Evolutionary conservation across 202 grass and related monocot genomes (phyloP).

Genomic region (Panicum hallii): DNA sequence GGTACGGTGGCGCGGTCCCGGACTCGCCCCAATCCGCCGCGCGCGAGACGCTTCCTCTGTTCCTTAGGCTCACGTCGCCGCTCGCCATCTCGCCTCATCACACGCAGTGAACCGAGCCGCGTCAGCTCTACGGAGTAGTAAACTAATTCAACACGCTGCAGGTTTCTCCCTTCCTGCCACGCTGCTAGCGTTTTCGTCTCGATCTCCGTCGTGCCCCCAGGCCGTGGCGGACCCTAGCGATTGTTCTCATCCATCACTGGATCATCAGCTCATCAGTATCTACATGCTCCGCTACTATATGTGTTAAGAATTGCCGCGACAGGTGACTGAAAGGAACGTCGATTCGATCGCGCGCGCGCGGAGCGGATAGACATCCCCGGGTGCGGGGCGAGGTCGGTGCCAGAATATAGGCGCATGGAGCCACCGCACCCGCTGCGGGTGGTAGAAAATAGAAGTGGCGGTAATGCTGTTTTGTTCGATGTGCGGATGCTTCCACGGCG

Average conservation of each 20-base stretch:
- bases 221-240: neutral
- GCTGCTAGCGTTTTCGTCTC: neutral
- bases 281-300: neutral
- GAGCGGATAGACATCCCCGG: conserved; percentile 42
- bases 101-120: neutral
- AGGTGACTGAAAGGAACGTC: conserved; percentile 32
- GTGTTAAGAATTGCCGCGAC: conserved; percentile 30
- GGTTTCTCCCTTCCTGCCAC: neutral
- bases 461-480: neutral
- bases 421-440: no score
- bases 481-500: conserved; percentile 1
- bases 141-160: neutral
- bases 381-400: neutral
- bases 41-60: neutral
- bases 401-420: conserved; percentile 12
- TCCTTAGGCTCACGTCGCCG: neutral
- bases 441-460: neutral
- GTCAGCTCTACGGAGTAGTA: neutral
- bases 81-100: neutral
- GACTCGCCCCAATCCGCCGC: no score
- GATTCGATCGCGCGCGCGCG: neutral
- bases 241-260: neutral
- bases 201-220: neutral
- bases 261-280: neutral
- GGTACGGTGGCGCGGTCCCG: neutral